Percentiles rank a stretch among this genome's conserved stretches.
Evolutionary conservation across 2,329 filamentous ascomycete species (phyloP).

Genomic region (Trichoderma sp.): DNA sequence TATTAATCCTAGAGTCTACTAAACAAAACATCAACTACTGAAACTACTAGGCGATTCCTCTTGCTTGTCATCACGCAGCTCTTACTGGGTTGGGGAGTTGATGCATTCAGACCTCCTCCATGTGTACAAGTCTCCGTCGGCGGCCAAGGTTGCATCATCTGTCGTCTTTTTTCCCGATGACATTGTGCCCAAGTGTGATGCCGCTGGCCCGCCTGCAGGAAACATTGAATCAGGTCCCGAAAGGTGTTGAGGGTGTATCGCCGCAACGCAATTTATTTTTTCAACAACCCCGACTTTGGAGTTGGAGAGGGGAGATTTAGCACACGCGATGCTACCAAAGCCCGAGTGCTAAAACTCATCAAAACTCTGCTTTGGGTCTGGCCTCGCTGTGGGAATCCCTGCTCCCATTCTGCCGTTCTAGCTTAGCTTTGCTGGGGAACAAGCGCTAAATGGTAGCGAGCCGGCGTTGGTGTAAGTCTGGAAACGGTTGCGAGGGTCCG

Average conservation of each 20-base stretch:
- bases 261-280: neutral
- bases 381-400: neutral
- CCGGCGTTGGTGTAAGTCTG: neutral
- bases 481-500: neutral
- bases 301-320: neutral
- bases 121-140: conserved; percentile 1
- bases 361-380: neutral
- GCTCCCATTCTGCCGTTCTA: neutral
- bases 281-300: neutral
- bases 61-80: neutral
- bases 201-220: neutral
- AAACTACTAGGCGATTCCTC: neutral
- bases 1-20: too few species aligned
- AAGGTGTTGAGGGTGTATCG: neutral
- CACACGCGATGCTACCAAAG: neutral
- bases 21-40: neutral
- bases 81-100: neutral
- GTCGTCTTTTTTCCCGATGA: neutral
- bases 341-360: neutral
- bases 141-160: neutral
- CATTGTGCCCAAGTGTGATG: neutral
- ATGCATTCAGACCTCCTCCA: neutral
- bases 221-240: conserved; percentile 3
- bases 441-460: neutral
- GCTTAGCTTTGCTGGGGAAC: neutral